Evolutionary conservation across 2,329 filamentous ascomycete genomes (phyloP), one percentile per base, ranked within the genome.

Genomic region (Ceratocystis alfenasii): DNA sequence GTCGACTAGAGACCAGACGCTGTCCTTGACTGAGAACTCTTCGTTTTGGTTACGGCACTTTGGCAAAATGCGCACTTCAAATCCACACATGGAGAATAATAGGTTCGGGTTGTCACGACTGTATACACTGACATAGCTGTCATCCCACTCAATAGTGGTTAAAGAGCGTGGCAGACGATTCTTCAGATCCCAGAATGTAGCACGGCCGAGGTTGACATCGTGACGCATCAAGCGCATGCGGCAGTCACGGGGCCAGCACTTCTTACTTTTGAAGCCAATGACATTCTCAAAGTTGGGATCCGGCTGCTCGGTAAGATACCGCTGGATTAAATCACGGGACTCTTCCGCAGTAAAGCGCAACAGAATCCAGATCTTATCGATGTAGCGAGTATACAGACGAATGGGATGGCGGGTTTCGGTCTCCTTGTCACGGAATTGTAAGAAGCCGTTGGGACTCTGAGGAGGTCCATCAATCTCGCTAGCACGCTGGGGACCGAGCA

Each of bases 251-350:
- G 94, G 95, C 94, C 94, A 99, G 77, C 95, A 99, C 75, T 97
- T 99, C 81, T 99, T 99, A 77, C 95, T 99, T 79, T 90, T 92
- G 76, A 97, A 99, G 0, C 94, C 94, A 71, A 99, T 97, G 53
- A 99, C 94, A 70, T 99, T 99, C 74, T 99, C 94, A 70, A 99
- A 99, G 74, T 99, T 99, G 1, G 94, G 94, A 75, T 99, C 95
- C 0, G 94, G 94, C 73, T 99, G 93, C 74, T 99, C 95, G 0
- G 95, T 99, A 70, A 99, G 80, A 81, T 97, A 99, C 8, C 94
- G 88, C 75, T 99, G 94, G 67, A 99, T 99, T 60, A 99, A 80
- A 72, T 99, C 94, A 68, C 94, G 83, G 2, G 93, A 96, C 73
- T 99, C 94, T 59, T 99, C 94, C 0, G 92, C 92, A 2, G 84